Conservation (phyloP, 257 asterid genomes). For the Lycium ferocissimum region DNA sequence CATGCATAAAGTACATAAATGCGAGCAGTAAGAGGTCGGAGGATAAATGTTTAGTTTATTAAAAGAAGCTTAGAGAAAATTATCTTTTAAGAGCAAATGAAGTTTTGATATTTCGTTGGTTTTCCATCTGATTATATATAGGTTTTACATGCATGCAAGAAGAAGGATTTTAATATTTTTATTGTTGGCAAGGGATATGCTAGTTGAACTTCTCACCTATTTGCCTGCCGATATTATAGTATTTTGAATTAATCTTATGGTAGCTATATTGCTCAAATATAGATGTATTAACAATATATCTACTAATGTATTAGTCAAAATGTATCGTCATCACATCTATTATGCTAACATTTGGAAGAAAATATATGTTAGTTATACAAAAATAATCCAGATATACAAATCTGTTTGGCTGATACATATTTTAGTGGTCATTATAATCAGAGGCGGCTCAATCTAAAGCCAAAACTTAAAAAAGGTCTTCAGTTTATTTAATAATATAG, state of each 20-base stretch:
- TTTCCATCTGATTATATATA: not conserved
- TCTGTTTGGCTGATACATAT: too few relatives aligned
- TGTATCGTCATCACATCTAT: not conserved
- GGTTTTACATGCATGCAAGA: slow-evolving; percentile 32
- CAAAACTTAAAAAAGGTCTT: too few relatives aligned
- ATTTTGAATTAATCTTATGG: not conserved
- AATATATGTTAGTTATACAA: too few relatives aligned
- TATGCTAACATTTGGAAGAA: not conserved
- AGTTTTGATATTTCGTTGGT: not conserved
- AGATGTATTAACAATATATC: too few relatives aligned
- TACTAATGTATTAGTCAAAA: not conserved
- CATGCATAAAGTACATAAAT: slow-evolving; percentile 29
- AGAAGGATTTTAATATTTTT: not conserved
- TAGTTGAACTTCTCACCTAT: slow-evolving; percentile 44
- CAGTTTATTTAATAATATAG: not conserved
- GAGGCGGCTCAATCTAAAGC: too few relatives aligned
- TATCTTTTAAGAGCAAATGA: not conserved
- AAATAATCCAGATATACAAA: too few relatives aligned
- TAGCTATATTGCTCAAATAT: too few relatives aligned
- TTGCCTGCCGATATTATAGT: not conserved
- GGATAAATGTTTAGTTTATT: too few relatives aligned
- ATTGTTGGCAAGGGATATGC: not conserved
- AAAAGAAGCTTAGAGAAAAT: not conserved
- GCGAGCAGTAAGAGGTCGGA: not conserved
- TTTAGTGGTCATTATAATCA: too few relatives aligned